phyloP scores from a whole-genome alignment of 1,284 basidiomycete genomes.

The Cryptococcus sp. region DNA sequence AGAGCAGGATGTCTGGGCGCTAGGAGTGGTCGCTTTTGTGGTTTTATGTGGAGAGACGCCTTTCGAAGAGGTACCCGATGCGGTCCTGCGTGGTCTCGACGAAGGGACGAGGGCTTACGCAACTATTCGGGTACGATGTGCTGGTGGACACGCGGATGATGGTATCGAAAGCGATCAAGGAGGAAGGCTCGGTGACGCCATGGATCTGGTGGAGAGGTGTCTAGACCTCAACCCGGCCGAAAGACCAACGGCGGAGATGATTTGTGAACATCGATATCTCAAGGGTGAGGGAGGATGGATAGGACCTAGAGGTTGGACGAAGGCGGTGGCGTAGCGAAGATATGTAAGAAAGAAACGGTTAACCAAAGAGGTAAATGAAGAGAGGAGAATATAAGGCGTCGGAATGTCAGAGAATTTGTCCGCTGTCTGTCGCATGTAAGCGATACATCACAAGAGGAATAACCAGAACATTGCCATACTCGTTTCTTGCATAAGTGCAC shows the following conservation, averaged over 20 bases:
- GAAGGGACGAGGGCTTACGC: constrained; percentile 32
- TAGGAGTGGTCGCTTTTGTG: constrained; percentile 96
- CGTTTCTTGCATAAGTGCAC: too few species aligned
- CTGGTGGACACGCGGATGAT: constrained; percentile 31
- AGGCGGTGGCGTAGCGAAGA: neutral
- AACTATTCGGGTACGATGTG: constrained; percentile 44
- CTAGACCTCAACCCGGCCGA: constrained; percentile 42
- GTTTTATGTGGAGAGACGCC: constrained; percentile 94
- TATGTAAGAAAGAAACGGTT: too few species aligned
- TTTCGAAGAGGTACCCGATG: constrained; percentile 62
- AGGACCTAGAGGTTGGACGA: constrained; percentile 46
- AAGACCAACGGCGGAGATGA: constrained; percentile 45
- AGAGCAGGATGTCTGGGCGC: constrained; percentile 97
- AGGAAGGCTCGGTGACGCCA: constrained; percentile 46
- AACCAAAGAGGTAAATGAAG: too few species aligned
- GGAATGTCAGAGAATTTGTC: too few species aligned
- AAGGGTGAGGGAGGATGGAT: constrained; percentile 43
- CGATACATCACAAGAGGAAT: too few species aligned
- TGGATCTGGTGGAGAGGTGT: constrained; percentile 50
- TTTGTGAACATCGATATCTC: constrained; percentile 47
- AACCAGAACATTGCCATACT: too few species aligned
- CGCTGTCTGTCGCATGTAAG: too few species aligned
- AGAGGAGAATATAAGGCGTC: too few species aligned
- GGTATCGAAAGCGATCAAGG: constrained; percentile 48
- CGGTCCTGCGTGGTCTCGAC: constrained; percentile 41